These are phyloP conservation scores for Hypomontagnella submonticulosa DNA, from an alignment of 495 filamentous ascomycete species.

Conservation along the genomic window DNA sequence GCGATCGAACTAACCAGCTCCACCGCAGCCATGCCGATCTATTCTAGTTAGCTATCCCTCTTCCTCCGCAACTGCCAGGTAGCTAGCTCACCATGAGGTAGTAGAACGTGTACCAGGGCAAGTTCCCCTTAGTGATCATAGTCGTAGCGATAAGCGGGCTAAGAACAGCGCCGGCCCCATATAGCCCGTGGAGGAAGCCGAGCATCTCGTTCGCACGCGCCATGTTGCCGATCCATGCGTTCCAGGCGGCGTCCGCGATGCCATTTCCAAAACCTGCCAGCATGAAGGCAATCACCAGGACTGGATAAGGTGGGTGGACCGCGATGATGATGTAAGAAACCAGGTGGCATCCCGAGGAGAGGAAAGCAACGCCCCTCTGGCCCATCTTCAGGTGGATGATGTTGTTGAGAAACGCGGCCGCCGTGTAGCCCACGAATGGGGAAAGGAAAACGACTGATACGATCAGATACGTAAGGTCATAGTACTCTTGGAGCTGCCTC, in stretches of 20 bases:
- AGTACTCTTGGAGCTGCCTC: slow-evolving; percentile 68
- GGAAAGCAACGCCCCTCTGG: slow-evolving; percentile 77
- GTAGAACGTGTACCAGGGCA: slow-evolving; percentile 75
- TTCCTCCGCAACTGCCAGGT: neutral
- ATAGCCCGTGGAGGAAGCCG: slow-evolving; percentile 76
- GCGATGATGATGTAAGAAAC: slow-evolving; percentile 75
- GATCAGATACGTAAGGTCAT: slow-evolving; percentile 77
- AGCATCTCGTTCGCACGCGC: slow-evolving; percentile 74
- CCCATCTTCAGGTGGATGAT: slow-evolving; percentile 67
- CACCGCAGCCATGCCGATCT: slow-evolving; percentile 70
- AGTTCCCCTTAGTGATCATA: slow-evolving; percentile 67
- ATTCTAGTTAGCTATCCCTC: slow-evolving; percentile 32
- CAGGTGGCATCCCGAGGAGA: slow-evolving; percentile 72
- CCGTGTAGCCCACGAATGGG: slow-evolving; percentile 81
- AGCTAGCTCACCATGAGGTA: slow-evolving; percentile 63
- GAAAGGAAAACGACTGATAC: slow-evolving; percentile 85
- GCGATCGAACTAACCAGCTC: slow-evolving; percentile 65
- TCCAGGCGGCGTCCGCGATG: slow-evolving; percentile 77
- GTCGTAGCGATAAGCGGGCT: slow-evolving; percentile 81
- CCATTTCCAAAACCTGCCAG: slow-evolving; percentile 79
- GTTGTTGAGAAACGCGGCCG: slow-evolving; percentile 79
- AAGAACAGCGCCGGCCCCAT: slow-evolving; percentile 80
- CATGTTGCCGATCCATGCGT: slow-evolving; percentile 85
- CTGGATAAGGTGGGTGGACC: slow-evolving; percentile 76
- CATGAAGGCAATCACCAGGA: slow-evolving; percentile 76